These are phyloP conservation scores for Phytophthora aleatoria DNA, from an alignment of 352 stramenopile species.

Conservation along the genomic window DNA sequence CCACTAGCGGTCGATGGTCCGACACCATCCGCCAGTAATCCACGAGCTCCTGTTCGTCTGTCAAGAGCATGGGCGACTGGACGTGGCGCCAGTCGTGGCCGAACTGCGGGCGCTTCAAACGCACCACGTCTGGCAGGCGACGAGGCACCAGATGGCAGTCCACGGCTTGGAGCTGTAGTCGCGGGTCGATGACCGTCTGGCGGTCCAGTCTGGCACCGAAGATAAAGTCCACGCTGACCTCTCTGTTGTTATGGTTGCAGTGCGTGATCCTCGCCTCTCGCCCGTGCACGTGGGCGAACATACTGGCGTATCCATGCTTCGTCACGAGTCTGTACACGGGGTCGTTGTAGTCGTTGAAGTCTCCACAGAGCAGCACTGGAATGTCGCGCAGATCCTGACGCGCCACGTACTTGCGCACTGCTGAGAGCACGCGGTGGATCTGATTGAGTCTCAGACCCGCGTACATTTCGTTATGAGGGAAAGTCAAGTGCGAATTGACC, in stretches of 20 bases:
- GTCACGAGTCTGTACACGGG: constrained; percentile 79
- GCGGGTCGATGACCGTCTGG: constrained; percentile 1
- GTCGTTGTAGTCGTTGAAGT: constrained; percentile 90
- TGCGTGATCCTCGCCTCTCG: constrained; percentile 85
- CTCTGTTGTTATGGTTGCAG: constrained; percentile 90
- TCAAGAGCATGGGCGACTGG: constrained; percentile 43
- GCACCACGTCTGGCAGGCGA: constrained; percentile 60
- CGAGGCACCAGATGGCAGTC: constrained; percentile 68
- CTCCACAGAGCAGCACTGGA: constrained; percentile 81
- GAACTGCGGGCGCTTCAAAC: constrained; percentile 81
- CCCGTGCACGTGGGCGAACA: constrained; percentile 76
- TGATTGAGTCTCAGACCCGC: constrained; percentile 77
- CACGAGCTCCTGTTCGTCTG: constrained; percentile 66
- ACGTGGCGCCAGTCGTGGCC: constrained; percentile 70
- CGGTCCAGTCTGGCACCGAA: constrained; percentile 64
- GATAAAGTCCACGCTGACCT: constrained; percentile 89
- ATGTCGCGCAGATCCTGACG: constrained; percentile 68
- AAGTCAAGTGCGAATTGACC: constrained; percentile 87
- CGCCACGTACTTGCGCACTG: constrained; percentile 69
- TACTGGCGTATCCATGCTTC: constrained; percentile 72
- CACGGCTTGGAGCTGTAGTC: constrained; percentile 60
- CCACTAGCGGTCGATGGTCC: constrained; percentile 72
- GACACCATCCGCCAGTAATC: constrained; percentile 88
- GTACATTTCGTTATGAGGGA: constrained; percentile 83
- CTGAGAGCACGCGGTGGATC: constrained; percentile 78